Evolutionary conservation across 768 basidiomycete species (phyloP).

Genomic region (Sistotremastrum suecicum): DNA sequence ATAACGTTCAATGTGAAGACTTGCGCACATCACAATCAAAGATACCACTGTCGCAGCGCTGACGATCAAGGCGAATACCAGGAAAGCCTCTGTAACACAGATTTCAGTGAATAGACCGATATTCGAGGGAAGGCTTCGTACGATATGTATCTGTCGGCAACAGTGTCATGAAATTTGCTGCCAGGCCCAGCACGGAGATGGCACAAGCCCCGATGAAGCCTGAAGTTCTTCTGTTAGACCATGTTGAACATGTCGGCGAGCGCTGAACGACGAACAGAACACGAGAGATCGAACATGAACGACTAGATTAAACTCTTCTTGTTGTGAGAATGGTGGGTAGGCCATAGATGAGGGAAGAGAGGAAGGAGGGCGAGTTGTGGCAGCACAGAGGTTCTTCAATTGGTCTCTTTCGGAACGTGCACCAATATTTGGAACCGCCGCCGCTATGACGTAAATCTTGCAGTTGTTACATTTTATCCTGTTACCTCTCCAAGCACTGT

Average conservation of each 20-base stretch:
- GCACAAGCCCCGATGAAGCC: slow-evolving; percentile 26
- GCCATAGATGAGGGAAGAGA: not conserved
- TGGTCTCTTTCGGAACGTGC: too few relatives aligned
- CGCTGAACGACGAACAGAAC: too few relatives aligned
- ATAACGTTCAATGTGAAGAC: slow-evolving; percentile 1
- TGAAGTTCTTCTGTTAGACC: slow-evolving; percentile 4
- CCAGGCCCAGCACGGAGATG: slow-evolving; percentile 46
- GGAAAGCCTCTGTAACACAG: slow-evolving; percentile 42
- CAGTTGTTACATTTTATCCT: too few relatives aligned
- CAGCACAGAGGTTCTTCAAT: too few relatives aligned
- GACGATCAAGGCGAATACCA: slow-evolving; percentile 51
- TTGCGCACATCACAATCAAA: slow-evolving; percentile 43
- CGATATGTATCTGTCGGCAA: slow-evolving; percentile 56
- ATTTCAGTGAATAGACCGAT: not conserved
- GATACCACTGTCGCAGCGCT: slow-evolving; percentile 51
- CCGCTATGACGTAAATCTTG: too few relatives aligned
- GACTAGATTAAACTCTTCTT: not conserved
- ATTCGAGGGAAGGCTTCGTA: slow-evolving; percentile 20
- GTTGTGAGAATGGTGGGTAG: not conserved
- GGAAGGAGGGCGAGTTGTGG: not conserved
- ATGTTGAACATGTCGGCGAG: too few relatives aligned
- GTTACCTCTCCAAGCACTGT: too few relatives aligned
- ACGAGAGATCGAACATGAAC: too few relatives aligned
- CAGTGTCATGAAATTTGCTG: slow-evolving; percentile 48
- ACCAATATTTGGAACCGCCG: too few relatives aligned